Base-by-base conservation (phyloP, 2,329 filamentous ascomycete genomes). In the Ophiostoma pallidulum region DNA sequence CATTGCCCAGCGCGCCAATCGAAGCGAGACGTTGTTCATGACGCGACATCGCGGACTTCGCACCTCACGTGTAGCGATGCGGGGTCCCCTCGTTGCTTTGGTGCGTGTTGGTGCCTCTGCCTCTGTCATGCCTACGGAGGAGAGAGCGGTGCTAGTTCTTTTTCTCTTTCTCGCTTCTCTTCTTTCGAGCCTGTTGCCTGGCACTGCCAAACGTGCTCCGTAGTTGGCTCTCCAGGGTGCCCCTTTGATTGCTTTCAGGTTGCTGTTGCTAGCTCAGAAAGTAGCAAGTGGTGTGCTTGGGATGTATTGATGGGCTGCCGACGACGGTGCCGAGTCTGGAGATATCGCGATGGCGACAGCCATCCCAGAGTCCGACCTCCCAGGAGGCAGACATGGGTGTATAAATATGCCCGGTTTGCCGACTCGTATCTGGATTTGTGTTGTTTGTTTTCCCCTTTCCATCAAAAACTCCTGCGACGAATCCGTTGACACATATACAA, bases 251-350 rank as follows among this genome's bases (percentile, higher is more conserved):
- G 24, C 22, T 10, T 33, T 19, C 20, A 12, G 20, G n/a, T 13
- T 36, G 20, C 28, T 28, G 31, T 14, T 36, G n/a, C 32, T 36
- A 29, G 19, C 6, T 6, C 24, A 32, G 9, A n/a, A 19, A 7
- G 6, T 32, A 37, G 26, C 41, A 10, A 43, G 29, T 35, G 29
- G 16, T 36, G 41, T 43, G 41, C 41, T 43, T 24, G 33, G 41
- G 42, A n/a, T n/a, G n/a, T n/a, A n/a, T n/a, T 37, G 43, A 40
- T 46, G 36, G 41, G 37, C 37, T 41, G 45, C 45, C 45, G 45
- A 47, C 37, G 20, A n/a, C 38, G 45, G 45, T 39, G 16, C 45
- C 45, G 45, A 18, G 12, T n/a, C 28, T 12, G 6, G 14, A 8
- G 26, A 45, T 16, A 26, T 13, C 16, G 20, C 8, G n/a, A 26